Evolutionary conservation across 306 rosid genomes (phyloP), one percentile per base, ranked within the genome.

Genomic region (Medicago arabica): DNA sequence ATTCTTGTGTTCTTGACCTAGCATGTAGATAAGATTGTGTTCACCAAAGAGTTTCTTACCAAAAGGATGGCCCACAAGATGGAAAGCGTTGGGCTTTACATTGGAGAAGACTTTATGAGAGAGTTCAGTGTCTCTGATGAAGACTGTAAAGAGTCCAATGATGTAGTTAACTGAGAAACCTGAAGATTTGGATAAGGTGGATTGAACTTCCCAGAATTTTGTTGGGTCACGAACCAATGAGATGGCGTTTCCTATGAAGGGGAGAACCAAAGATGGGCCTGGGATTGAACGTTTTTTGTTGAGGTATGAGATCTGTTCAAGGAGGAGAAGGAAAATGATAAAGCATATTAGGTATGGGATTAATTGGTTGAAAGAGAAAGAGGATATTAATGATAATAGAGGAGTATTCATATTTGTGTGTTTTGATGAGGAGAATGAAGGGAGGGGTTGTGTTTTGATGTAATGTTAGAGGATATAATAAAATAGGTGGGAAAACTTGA

Each of bases 21-120:
- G 85, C 93, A 87, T 88, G 84, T 90, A 92, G 47, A 95, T 95
- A 50, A 95, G 89, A 67, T 95, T 95, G 65, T 92, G 97, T 0
- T 95, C 91, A 1, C 97, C 98, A 50, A 95, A 95, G 1, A 95
- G 97, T 69, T 92, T 95, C 34, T 95, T 92, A 0, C 97, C 98
- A 18, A 95, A 95, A 1, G 98, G 98, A 31, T 95, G 98, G 14
- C 97, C 97, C 31, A 95, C 88, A 0, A 95, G 83, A 28, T 38
- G 84, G 65, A 95, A 88, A 0, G 97, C 97, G 25, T 92, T 82
- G 41, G 96, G 91, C 14, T 87, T 85, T 9, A 95, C 98, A 81
- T 95, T 95, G 71, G 95, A 60, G 83, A 95, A 95, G 61, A 95
- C 46, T 72, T 86, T 87, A 83, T 90, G 97, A 9, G 92, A 95